phyloP scores from a whole-genome alignment of 164 flowering plant genomes.

The Annona squamosa region DNA sequence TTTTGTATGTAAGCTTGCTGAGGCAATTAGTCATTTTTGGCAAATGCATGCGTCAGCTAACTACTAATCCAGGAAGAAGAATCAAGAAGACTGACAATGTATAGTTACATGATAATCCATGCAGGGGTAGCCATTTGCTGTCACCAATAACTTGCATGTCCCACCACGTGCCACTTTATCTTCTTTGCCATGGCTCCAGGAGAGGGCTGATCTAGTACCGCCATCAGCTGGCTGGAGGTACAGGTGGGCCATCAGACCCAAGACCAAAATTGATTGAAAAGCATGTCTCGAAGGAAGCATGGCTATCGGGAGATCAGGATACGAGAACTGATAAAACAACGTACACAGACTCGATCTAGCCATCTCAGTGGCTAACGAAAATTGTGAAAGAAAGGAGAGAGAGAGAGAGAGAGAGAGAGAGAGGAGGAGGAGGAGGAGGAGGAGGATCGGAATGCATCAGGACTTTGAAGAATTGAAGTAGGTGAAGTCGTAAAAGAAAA shows the following conservation, averaged over 20 bases:
- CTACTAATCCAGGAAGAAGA: background rate
- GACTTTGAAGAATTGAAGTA: no score
- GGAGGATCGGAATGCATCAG: no score
- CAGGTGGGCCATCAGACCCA: background rate
- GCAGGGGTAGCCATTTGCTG: conserved; percentile 56
- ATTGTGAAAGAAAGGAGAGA: no score
- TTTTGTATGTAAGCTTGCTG: background rate
- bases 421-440: no score
- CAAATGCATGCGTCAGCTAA: background rate
- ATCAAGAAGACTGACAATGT: background rate
- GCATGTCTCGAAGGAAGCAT: background rate
- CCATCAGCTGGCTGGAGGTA: conserved; percentile 9
- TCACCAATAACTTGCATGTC: conserved; percentile 42
- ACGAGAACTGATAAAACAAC: no score
- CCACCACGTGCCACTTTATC: conserved; percentile 1
- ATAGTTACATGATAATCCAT: conserved; percentile 49
- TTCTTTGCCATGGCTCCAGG: background rate
- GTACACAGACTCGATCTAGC: no score
- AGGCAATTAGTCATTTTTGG: background rate
- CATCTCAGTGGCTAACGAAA: no score
- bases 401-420: no score
- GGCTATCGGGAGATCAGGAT: no score
- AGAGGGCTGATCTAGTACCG: background rate
- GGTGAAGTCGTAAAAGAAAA: no score
- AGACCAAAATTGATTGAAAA: background rate